phyloP scores from a whole-genome alignment of 176 grass and related monocot species.

The Phyllostachys edulis region DNA sequence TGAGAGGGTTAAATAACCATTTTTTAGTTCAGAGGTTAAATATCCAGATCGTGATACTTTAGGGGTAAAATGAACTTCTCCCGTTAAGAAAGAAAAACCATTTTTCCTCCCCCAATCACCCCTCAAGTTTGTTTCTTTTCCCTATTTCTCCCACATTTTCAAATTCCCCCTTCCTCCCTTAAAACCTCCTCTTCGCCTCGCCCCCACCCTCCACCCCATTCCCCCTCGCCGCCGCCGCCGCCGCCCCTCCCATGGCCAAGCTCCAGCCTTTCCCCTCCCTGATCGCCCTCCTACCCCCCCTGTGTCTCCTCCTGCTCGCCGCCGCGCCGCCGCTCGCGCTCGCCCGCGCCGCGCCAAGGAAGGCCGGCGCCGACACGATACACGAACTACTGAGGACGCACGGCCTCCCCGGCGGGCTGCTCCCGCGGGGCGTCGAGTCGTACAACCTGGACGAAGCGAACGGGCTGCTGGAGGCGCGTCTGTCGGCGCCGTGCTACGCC shows the following conservation, averaged over 20 bases:
- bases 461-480: conserved; percentile 63
- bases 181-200: conserved; percentile 37
- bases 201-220: not conserved
- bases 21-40: no score
- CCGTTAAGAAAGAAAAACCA: not conserved
- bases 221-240: not conserved
- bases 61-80: no score
- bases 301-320: conserved; percentile 25
- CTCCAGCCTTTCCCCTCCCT: conserved; percentile 8
- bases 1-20: no score
- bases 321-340: not conserved
- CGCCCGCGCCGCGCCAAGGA: conserved; percentile 16
- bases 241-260: conserved; percentile 48
- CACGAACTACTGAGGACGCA: conserved; percentile 69
- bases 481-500: conserved; percentile 70
- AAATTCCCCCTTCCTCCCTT: conserved; percentile 26
- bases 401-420: conserved; percentile 70
- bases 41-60: no score
- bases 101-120: not conserved
- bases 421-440: conserved; percentile 60
- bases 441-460: conserved; percentile 50
- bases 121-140: conserved; percentile 9
- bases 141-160: conserved; percentile 12
- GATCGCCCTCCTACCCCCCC: conserved; percentile 12
- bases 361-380: conserved; percentile 37